Conservation (phyloP, 1,284 basidiomycete genomes). For the Pascua guehoae region DNA sequence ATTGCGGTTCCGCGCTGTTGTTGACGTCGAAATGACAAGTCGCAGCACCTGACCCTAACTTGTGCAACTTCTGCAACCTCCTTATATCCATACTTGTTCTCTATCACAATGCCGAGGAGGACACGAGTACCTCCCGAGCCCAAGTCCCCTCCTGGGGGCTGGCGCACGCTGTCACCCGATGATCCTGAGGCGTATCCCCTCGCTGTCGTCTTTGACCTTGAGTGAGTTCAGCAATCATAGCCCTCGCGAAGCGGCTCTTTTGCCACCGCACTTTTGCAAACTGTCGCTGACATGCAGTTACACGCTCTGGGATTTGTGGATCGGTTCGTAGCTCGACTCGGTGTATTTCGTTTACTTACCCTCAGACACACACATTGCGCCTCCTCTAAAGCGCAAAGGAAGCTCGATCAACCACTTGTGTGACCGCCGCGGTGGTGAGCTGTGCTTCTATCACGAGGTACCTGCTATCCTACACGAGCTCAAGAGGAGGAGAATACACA, state of each 20-base stretch:
- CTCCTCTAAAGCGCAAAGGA: constrained; percentile 61
- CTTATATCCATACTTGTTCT: too few relatives aligned
- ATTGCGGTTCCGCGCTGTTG: too few relatives aligned
- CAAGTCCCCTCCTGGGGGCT: constrained; percentile 11
- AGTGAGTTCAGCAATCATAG: constrained; percentile 59
- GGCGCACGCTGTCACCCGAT: constrained; percentile 21
- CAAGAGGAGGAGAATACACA: constrained; percentile 54
- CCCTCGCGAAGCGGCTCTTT: too few relatives aligned
- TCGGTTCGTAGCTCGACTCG: constrained; percentile 51
- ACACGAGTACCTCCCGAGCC: constrained; percentile 4
- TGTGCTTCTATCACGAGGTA: constrained; percentile 72
- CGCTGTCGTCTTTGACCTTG: constrained; percentile 76
- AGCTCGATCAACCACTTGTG: constrained; percentile 60
- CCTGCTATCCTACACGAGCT: constrained; percentile 68
- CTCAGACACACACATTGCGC: constrained; percentile 47
- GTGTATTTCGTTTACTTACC: background rate
- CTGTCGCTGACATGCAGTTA: constrained; percentile 54
- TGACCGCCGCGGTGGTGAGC: constrained; percentile 59
- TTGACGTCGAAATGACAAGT: background rate
- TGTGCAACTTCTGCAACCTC: background rate
- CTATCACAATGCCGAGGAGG: constrained; percentile 5
- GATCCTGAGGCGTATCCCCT: constrained; percentile 56
- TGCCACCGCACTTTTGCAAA: background rate
- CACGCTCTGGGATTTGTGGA: constrained; percentile 80
- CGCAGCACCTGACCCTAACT: background rate